Evolutionary conservation across 805 yeast genomes (phyloP).

Genomic region (Lachancea kluyveri): DNA sequence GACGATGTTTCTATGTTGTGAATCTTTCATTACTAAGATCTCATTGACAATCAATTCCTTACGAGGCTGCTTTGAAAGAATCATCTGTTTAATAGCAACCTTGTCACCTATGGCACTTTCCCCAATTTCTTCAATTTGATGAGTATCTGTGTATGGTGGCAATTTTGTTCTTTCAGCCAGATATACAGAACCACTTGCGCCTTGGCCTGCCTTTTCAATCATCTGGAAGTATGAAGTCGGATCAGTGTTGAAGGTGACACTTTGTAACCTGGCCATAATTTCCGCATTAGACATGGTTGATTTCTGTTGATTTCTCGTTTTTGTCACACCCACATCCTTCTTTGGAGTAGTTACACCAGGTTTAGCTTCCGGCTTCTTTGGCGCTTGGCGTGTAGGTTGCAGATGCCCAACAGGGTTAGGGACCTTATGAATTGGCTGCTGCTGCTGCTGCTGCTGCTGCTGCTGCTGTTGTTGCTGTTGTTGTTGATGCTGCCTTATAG

Average conservation of each 20-base stretch:
- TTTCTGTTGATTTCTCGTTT: slow-evolving; percentile 43
- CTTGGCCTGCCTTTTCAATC: slow-evolving; percentile 89
- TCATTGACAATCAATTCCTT: slow-evolving; percentile 95
- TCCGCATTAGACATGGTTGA: slow-evolving; percentile 80
- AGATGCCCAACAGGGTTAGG: slow-evolving; percentile 10
- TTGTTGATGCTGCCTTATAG: slow-evolving; percentile 11
- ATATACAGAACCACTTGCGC: slow-evolving; percentile 95
- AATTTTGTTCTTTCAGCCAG: slow-evolving; percentile 60
- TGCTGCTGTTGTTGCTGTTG: slow-evolving; percentile 15
- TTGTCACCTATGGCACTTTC: slow-evolving; percentile 43
- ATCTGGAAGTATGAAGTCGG: slow-evolving; percentile 79
- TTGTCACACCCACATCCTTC: slow-evolving; percentile 29
- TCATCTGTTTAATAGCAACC: slow-evolving; percentile 97
- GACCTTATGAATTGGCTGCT: slow-evolving; percentile 2
- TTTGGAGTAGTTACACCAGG: slow-evolving; percentile 13
- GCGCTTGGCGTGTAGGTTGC: slow-evolving; percentile 28
- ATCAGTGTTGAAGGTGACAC: slow-evolving; percentile 77
- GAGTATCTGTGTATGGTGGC: slow-evolving; percentile 21
- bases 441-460: slow-evolving; percentile 12
- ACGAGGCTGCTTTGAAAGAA: slow-evolving; percentile 81
- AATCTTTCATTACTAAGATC: slow-evolving; percentile 92
- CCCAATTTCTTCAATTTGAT: slow-evolving; percentile 13
- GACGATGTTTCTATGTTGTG: slow-evolving; percentile 91
- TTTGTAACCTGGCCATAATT: slow-evolving; percentile 69
- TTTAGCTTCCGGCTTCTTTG: slow-evolving; percentile 20